phyloP scores from a whole-genome alignment of 148 eudicot genomes.

The Cornus controversa region DNA sequence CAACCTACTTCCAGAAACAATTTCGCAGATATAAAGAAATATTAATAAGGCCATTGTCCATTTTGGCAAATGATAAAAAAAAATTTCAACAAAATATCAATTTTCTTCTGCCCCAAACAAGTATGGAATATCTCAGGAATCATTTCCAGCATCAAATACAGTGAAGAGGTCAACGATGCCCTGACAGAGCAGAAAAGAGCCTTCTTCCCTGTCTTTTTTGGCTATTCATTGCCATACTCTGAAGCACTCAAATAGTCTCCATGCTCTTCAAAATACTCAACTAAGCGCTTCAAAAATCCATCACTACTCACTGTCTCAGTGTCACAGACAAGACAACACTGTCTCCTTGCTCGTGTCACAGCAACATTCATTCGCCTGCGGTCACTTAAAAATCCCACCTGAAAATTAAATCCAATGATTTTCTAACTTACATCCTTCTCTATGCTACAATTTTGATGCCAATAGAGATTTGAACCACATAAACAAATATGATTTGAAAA shows the following conservation, averaged over 20 bases:
- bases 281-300: slow-evolving; percentile 75
- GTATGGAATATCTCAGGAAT: not conserved
- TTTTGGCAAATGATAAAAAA: not conserved
- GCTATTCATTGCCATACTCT: slow-evolving; percentile 58
- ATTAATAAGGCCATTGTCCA: not conserved
- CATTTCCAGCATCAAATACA: not conserved
- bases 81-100: not conserved
- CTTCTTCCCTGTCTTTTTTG: not conserved
- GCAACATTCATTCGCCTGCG: slow-evolving; percentile 97
- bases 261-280: slow-evolving; percentile 93
- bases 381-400: slow-evolving; percentile 95
- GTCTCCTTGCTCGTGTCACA: slow-evolving; percentile 97
- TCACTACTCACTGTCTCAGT: slow-evolving; percentile 90
- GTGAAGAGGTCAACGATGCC: not conserved
- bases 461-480: not conserved
- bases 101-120: not conserved
- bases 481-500: not conserved
- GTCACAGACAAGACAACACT: slow-evolving; percentile 89
- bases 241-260: slow-evolving; percentile 95
- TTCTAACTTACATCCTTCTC: not conserved
- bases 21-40: not conserved
- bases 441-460: not conserved
- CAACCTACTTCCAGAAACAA: not conserved
- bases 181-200: not conserved
- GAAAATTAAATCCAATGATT: slow-evolving; percentile 4